A percentile compares a stretch with the other conserved stretches of the same genome.
These are phyloP conservation scores for Diplodia seriata DNA, from an alignment of 2,329 filamentous ascomycete genomes.

Conservation along the genomic window DNA sequence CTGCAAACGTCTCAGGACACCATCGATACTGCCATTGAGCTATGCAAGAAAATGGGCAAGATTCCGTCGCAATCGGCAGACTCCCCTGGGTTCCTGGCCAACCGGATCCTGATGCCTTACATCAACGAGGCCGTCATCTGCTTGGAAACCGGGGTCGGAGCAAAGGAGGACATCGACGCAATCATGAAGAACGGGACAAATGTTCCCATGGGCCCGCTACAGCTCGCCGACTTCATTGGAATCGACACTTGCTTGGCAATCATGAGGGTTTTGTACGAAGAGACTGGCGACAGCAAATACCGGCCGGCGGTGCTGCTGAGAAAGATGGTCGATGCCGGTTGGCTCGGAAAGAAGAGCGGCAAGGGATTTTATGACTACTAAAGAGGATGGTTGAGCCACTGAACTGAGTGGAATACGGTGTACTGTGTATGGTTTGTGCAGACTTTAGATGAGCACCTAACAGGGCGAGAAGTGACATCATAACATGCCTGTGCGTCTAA, in stretches of 20 bases:
- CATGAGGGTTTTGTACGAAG: slow-evolving; percentile 91
- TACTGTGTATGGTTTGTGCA: background rate
- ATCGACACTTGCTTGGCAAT: slow-evolving; percentile 95
- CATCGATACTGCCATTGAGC: slow-evolving; percentile 79
- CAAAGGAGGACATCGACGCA: slow-evolving; percentile 88
- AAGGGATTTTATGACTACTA: slow-evolving; percentile 95
- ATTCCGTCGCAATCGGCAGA: slow-evolving; percentile 86
- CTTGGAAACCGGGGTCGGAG: slow-evolving; percentile 88
- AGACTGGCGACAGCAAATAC: slow-evolving; percentile 96
- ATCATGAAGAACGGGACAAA: slow-evolving; percentile 99
- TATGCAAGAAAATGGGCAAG: slow-evolving; percentile 94
- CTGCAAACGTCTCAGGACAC: slow-evolving; percentile 88
- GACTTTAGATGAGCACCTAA: background rate
- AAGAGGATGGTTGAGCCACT: slow-evolving; percentile 1
- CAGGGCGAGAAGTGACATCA: slow-evolving; percentile 14
- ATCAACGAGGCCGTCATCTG: slow-evolving; percentile 99
- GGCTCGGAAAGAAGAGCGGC: slow-evolving; percentile 96
- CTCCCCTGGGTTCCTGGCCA: slow-evolving; percentile 91
- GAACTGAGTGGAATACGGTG: background rate
- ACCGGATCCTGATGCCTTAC: slow-evolving; percentile 97
- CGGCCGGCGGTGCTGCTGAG: slow-evolving; percentile 83
- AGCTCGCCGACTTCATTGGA: slow-evolving; percentile 95
- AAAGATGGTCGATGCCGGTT: slow-evolving; percentile 98
- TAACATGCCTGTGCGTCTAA: slow-evolving; percentile 11
- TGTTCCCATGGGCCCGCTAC: slow-evolving; percentile 95